phyloP scores from a whole-genome alignment of 805 yeast species.

The Zygosaccharomyces rouxii region DNA sequence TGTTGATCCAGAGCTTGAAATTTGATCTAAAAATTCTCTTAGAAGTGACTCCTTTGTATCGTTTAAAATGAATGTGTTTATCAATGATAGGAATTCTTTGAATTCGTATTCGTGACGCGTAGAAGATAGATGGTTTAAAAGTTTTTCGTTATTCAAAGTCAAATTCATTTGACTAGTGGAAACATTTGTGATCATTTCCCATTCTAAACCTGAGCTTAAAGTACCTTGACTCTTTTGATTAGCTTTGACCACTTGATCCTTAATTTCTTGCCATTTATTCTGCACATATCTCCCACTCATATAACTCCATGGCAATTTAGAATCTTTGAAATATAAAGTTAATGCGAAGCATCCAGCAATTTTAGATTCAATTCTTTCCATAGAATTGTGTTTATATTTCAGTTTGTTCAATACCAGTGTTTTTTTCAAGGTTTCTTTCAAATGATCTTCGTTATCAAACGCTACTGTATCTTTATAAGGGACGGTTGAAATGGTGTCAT shows the following conservation, averaged over 20 bases:
- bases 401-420: constrained; percentile 19
- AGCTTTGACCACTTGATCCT: constrained; percentile 18
- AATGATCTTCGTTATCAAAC: constrained; percentile 11
- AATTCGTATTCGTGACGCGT: constrained; percentile 14
- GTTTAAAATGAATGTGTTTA: constrained; percentile 13
- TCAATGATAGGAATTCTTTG: constrained; percentile 16
- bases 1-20: constrained; percentile 20
- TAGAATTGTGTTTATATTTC: constrained; percentile 18
- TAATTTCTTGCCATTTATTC: constrained; percentile 19
- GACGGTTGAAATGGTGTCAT: constrained; percentile 8
- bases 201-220: constrained; percentile 23
- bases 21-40: constrained; percentile 6
- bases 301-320: constrained; percentile 17
- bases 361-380: constrained; percentile 22
- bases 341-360: constrained; percentile 25
- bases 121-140: constrained; percentile 19
- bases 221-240: constrained; percentile 29
- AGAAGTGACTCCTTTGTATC: constrained; percentile 11
- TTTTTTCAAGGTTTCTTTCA: constrained; percentile 18
- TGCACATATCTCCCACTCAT: constrained; percentile 11
- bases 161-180: constrained; percentile 22
- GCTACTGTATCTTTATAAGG: constrained; percentile 19
- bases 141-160: constrained; percentile 28
- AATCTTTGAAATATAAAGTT: constrained; percentile 17
- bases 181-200: constrained; percentile 27